A percentile compares a stretch with the other conserved stretches of the same genome.
phyloP scores from a whole-genome alignment of 2,329 filamentous ascomycete species.

The Xylariaceae sp. region DNA sequence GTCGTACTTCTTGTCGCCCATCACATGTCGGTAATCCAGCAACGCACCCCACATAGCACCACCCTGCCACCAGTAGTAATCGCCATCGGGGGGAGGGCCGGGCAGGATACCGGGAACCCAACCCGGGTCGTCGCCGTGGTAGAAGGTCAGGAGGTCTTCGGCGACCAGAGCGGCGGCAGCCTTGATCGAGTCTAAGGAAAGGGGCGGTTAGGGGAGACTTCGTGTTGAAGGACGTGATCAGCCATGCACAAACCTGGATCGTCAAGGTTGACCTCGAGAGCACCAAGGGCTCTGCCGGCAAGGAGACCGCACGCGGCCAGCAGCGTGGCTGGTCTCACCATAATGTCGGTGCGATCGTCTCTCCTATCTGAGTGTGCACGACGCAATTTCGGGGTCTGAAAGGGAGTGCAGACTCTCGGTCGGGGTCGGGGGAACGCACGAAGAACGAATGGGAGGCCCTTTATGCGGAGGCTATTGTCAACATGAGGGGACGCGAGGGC shows the following conservation, averaged over 20 bases:
- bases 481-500: neutral
- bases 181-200: slow-evolving; percentile 41
- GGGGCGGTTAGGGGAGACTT: slow-evolving; percentile 3
- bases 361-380: neutral
- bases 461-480: slow-evolving; percentile 8
- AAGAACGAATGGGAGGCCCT: neutral
- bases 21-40: slow-evolving; percentile 66
- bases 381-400: neutral
- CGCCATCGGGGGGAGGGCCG: slow-evolving; percentile 48
- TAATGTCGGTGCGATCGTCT: slow-evolving; percentile 4
- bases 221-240: neutral
- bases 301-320: slow-evolving; percentile 28
- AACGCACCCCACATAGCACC: slow-evolving; percentile 63
- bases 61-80: slow-evolving; percentile 73
- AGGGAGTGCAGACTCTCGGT: neutral
- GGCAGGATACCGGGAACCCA: slow-evolving; percentile 53
- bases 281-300: slow-evolving; percentile 22
- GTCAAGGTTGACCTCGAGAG: slow-evolving; percentile 29
- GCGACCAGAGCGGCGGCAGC: slow-evolving; percentile 43
- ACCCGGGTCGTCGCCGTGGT: slow-evolving; percentile 47
- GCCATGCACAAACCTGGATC: slow-evolving; percentile 26
- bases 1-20: slow-evolving; percentile 60
- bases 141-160: slow-evolving; percentile 47
- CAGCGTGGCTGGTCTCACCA: slow-evolving; percentile 23
- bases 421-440: neutral